Conservation (phyloP, 352 stramenopile genomes). For the Globisporangium orthogonon region DNA sequence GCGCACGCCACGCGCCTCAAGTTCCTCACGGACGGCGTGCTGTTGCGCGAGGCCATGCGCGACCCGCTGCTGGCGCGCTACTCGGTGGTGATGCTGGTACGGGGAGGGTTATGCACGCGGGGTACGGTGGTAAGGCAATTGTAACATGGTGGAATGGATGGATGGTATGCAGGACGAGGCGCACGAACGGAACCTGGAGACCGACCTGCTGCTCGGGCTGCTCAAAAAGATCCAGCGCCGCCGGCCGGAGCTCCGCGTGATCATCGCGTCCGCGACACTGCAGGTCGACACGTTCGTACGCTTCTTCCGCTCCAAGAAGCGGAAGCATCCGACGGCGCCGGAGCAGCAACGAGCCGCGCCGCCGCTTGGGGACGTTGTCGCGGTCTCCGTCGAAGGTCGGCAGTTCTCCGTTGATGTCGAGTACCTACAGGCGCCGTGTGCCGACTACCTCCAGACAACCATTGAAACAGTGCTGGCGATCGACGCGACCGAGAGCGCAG, state of each 20-base stretch:
- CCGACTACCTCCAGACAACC: slow-evolving; percentile 66
- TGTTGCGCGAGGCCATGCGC: slow-evolving; percentile 93
- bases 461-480: slow-evolving; percentile 68
- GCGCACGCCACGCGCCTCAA: slow-evolving; percentile 88
- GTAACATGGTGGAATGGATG: no score
- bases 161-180: slow-evolving; percentile 80
- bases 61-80: slow-evolving; percentile 72
- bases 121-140: no score
- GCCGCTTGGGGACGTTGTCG: slow-evolving; percentile 34
- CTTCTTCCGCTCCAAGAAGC: slow-evolving; percentile 81
- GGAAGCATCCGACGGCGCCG: slow-evolving; percentile 12
- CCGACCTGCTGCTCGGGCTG: slow-evolving; percentile 91
- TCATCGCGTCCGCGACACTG: slow-evolving; percentile 76
- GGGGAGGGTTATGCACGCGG: no score
- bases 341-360: not conserved
- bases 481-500: slow-evolving; percentile 45
- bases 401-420: slow-evolving; percentile 91
- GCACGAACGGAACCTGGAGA: slow-evolving; percentile 92
- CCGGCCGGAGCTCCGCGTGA: slow-evolving; percentile 83
- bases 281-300: slow-evolving; percentile 85
- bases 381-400: slow-evolving; percentile 76
- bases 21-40: slow-evolving; percentile 99
- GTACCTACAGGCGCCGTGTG: slow-evolving; percentile 69
- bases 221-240: slow-evolving; percentile 94
- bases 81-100: slow-evolving; percentile 78